A percentile compares a stretch with the other conserved stretches of the same genome.
Conservation (phyloP, 2,329 filamentous ascomycete genomes). For the Aspergillus quadrilineatus region DNA sequence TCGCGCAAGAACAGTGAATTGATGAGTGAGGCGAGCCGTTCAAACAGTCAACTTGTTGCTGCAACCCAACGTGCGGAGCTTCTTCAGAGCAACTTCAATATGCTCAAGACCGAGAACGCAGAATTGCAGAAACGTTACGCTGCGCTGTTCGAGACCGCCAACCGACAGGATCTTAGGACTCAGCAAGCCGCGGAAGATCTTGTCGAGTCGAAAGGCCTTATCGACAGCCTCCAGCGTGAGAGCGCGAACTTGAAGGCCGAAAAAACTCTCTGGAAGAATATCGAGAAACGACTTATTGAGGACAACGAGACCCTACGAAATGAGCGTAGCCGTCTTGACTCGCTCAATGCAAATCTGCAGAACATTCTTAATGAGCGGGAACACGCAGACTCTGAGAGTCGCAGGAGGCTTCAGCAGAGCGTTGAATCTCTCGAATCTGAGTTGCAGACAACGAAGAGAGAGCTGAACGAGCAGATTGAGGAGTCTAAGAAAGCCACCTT, state of each 20-base stretch:
- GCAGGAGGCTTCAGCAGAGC: constrained; percentile 74
- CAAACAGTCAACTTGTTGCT: constrained; percentile 76
- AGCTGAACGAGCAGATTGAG: constrained; percentile 77
- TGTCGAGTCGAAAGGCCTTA: constrained; percentile 75
- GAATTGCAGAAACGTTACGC: constrained; percentile 84
- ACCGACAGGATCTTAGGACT: constrained; percentile 84
- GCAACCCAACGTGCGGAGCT: constrained; percentile 84
- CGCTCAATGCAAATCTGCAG: constrained; percentile 78
- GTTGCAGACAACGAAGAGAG: constrained; percentile 73
- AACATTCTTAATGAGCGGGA: constrained; percentile 90
- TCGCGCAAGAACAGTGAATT: constrained; percentile 78
- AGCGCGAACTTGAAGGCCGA: constrained; percentile 91
- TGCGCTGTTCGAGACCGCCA: constrained; percentile 73
- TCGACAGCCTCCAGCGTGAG: constrained; percentile 87
- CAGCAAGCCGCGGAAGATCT: constrained; percentile 93
- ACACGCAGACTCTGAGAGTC: constrained; percentile 74
- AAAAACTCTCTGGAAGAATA: constrained; percentile 90
- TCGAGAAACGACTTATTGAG: constrained; percentile 81
- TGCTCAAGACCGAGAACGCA: constrained; percentile 78
- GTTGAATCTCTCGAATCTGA: constrained; percentile 79
- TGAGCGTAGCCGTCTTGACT: constrained; percentile 80
- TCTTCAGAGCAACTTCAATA: constrained; percentile 80
- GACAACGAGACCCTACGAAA: constrained; percentile 83
- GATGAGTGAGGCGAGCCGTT: constrained; percentile 76
- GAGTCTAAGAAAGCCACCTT: constrained; percentile 79